Base-by-base conservation (phyloP, 345 rosid species). In the Physaria fendleri region DNA sequence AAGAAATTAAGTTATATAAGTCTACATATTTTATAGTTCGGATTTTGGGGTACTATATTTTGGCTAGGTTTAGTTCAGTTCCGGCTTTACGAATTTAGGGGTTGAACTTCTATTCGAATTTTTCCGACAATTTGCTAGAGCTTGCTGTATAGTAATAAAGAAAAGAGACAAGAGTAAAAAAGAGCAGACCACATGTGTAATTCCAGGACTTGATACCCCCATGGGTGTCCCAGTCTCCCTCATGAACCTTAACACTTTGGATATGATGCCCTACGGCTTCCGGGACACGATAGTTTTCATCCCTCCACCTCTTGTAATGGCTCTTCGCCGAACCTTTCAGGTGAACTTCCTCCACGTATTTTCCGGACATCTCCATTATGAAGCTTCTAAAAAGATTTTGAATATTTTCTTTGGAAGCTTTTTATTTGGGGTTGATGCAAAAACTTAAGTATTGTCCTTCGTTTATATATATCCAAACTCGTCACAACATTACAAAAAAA, bases 101-200 rank as follows among this genome's bases (percentile, higher is more conserved):
- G n/a, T n/a, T n/a, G n/a, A n/a, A n/a, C n/a, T n/a, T n/a, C n/a
- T n/a, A n/a, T n/a, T n/a, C n/a, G n/a, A n/a, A n/a, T n/a, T n/a
- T n/a, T n/a, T n/a, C n/a, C n/a, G n/a, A n/a, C n/a, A n/a, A n/a
- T n/a, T n/a, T n/a, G n/a, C n/a, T n/a, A n/a, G n/a, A n/a, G n/a
- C n/a, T n/a, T n/a, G n/a, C n/a, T n/a, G n/a, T n/a, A n/a, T n/a
- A n/a, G n/a, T n/a, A n/a, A n/a, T n/a, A 4, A 22, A 22, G 12
- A 11, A 32, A n/a, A 10, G 13, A 3, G 37, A 32, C 1, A 32
- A 13, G 4, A 13, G 10, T n/a, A 32, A 32, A 13, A 2, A 2
- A n/a, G n/a, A n/a, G n/a, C n/a, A n/a, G n/a, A 32, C 69, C 62
- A 46, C 62, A 34, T 34, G 69, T 65, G 45, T 65, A 65, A 55